These are phyloP conservation scores for Fibroporia radiculosa DNA, from an alignment of 768 basidiomycete genomes.

Conservation along the genomic window DNA sequence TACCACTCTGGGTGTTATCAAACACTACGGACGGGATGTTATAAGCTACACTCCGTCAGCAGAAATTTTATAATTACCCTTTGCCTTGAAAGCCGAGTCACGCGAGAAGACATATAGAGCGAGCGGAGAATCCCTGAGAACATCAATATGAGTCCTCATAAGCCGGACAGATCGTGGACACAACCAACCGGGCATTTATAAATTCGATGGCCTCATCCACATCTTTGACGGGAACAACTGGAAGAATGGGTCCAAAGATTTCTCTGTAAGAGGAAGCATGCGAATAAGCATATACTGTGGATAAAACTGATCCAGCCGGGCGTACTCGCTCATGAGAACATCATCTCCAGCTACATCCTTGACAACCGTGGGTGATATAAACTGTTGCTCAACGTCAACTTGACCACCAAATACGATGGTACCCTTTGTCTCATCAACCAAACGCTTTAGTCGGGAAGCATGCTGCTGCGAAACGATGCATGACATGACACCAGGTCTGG, in stretches of 20 bases:
- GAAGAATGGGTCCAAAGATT: slow-evolving; percentile 77
- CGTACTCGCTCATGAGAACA: slow-evolving; percentile 70
- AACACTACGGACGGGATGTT: slow-evolving; percentile 34
- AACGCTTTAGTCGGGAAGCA: slow-evolving; percentile 47
- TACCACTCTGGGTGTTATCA: slow-evolving; percentile 64
- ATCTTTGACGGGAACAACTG: slow-evolving; percentile 63
- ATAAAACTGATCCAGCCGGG: too few species aligned
- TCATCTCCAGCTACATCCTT: slow-evolving; percentile 54
- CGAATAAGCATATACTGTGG: not conserved
- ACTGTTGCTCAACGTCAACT: slow-evolving; percentile 46
- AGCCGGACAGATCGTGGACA: not conserved
- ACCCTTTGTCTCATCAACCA: slow-evolving; percentile 64
- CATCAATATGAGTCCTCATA: not conserved
- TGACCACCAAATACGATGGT: slow-evolving; percentile 57
- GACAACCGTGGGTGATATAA: slow-evolving; percentile 70
- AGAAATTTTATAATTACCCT: slow-evolving; percentile 32
- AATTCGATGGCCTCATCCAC: slow-evolving; percentile 66
- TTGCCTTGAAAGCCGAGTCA: slow-evolving; percentile 48
- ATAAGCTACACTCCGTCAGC: too few species aligned
- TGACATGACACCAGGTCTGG: slow-evolving; percentile 34
- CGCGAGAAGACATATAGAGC: slow-evolving; percentile 72
- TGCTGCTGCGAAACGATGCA: slow-evolving; percentile 50
- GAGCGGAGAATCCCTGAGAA: slow-evolving; percentile 59
- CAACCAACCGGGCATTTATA: slow-evolving; percentile 48
- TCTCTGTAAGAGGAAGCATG: slow-evolving; percentile 61